Evolutionary conservation across 371 early-diverging fungal genomes (phyloP), one percentile per base, ranked within the genome.

Genomic region (Globomyces sp.): DNA sequence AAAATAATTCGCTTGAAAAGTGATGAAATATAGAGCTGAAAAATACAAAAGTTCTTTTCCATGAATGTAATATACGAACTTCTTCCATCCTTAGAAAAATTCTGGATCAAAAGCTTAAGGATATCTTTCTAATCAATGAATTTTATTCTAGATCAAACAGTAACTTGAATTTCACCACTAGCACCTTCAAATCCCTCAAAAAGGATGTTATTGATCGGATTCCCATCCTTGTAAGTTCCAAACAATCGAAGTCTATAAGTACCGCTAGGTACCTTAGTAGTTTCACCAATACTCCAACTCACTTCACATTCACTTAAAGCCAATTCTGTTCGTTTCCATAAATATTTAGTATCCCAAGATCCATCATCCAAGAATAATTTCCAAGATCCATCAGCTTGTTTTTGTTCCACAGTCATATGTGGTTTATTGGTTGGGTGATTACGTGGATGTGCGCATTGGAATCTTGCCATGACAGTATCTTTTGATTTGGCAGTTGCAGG

Each of bases 381-480:
- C 84, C 83, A 84, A n/a, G 63, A 57, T 2, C 69, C 73, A 6
- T 46, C 41, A 45, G 36, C 64, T 3, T 67, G 24, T 24, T 24
- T 24, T 42, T 71, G 76, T 64, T 88, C 86, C 0, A 88, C 83
- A 1, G 85, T 80, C 69, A 86, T 74, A 59, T 73, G 86, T 13
- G 37, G 11, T 4, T 45, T 42, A 57, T 68, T 37, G 45, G 73
- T 75, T 45, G 71, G 80, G 51, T 83, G 74, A 63, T 85, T 86
- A n/a, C 86, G 68, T 9, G 87, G 89, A 69, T 87, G 85, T 10
- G 85, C 86, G 58, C 85, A 83, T 3, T 77, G 74, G 73, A 86
- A 88, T 3, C 67, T 61, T 1, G 77, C 82, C n/a, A 68, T 64
- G 0, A 83, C 82, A 0, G 58, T 65, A 4, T 69, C 62, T 36